These are phyloP conservation scores for Dovyalis caffra DNA, from an alignment of 345 rosid species.

Conservation along the genomic window DNA sequence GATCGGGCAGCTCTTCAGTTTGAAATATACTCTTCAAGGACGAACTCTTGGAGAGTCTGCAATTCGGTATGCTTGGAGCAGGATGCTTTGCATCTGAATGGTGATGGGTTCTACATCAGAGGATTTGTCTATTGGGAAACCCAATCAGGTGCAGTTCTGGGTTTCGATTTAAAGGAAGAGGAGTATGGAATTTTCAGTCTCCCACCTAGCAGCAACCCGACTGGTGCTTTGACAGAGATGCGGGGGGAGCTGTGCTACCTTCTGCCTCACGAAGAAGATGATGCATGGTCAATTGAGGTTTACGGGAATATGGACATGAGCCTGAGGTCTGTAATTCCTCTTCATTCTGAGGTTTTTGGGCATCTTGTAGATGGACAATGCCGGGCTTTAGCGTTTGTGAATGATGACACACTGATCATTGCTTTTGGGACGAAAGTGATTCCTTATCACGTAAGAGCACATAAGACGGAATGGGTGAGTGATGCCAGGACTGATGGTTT, in stretches of 20 bases:
- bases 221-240: slow-evolving; percentile 30
- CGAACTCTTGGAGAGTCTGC: slow-evolving; percentile 37
- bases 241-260: slow-evolving; percentile 40
- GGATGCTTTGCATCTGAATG: neutral
- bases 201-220: slow-evolving; percentile 18
- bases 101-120: slow-evolving; percentile 28
- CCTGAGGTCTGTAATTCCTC: slow-evolving; percentile 20
- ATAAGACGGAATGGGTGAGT: slow-evolving; percentile 6
- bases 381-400: slow-evolving; percentile 28
- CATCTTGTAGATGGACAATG: neutral
- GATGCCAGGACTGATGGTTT: neutral
- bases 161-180: slow-evolving; percentile 31
- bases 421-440: slow-evolving; percentile 13
- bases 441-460: slow-evolving; percentile 17
- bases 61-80: slow-evolving; percentile 22
- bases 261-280: slow-evolving; percentile 15
- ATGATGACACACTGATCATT: slow-evolving; percentile 25
- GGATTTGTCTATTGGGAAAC: slow-evolving; percentile 35
- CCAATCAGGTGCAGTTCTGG: slow-evolving; percentile 16
- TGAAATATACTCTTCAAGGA: slow-evolving; percentile 47
- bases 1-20: slow-evolving; percentile 19
- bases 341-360: neutral
- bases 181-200: slow-evolving; percentile 26
- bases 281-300: slow-evolving; percentile 11
- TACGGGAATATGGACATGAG: slow-evolving; percentile 36